Conservation (phyloP, 2,329 filamentous ascomycete species). For the Alternaria burnsii region DNA sequence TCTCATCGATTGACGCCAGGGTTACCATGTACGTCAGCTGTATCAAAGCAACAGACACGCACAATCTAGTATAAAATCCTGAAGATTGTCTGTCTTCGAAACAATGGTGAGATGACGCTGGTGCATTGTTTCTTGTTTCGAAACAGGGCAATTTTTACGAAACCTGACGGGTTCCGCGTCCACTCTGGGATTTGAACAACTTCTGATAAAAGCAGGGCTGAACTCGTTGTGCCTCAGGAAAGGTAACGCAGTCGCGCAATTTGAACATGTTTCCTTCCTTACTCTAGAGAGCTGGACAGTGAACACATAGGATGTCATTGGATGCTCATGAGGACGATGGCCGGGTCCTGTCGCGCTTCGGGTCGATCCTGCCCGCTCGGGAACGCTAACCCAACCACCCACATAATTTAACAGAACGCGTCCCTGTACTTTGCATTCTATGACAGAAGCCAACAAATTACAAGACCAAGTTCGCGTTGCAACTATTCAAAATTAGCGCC, state of each 20-base stretch:
- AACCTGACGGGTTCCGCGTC: constrained; percentile 2
- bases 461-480: not conserved
- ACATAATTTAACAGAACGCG: not conserved
- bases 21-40: constrained; percentile 8
- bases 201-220: not conserved
- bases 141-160: constrained; percentile 13
- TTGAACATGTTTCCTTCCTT: not conserved
- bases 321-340: not conserved
- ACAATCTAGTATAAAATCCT: not conserved
- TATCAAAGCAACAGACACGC: not conserved
- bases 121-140: constrained; percentile 15
- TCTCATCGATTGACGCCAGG: constrained; percentile 5
- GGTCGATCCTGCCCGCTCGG: not conserved
- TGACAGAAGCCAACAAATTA: not conserved
- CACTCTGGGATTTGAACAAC: not conserved
- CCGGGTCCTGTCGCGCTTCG: not conserved
- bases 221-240: not conserved
- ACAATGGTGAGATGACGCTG: constrained; percentile 14
- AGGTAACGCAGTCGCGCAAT: not conserved
- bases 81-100: constrained; percentile 8
- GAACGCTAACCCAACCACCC: constrained; percentile 1
- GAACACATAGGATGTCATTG: not conserved
- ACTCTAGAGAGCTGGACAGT: not conserved
- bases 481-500: not conserved
- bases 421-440: not conserved